These are phyloP conservation scores for Inga leiocalycina DNA, from an alignment of 306 rosid genomes.

Conservation along the genomic window DNA sequence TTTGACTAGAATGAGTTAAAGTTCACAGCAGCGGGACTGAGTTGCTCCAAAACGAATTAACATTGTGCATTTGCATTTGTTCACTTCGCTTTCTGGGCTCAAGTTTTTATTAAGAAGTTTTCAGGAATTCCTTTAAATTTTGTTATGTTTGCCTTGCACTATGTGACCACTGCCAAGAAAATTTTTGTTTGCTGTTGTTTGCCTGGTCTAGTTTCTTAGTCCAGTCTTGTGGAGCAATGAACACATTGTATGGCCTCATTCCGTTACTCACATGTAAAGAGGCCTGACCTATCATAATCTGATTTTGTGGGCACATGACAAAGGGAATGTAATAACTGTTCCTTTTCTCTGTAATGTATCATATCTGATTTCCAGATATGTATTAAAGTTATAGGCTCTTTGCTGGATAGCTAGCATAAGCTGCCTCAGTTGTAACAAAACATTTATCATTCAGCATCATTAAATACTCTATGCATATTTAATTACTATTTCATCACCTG, in stretches of 20 bases:
- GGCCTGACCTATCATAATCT: not conserved
- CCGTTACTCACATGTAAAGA: not conserved
- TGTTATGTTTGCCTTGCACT: not conserved
- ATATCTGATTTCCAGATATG: conserved; percentile 1
- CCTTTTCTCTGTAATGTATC: not conserved
- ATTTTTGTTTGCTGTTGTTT: not conserved
- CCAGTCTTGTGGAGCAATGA: not conserved
- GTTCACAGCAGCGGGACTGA: not conserved
- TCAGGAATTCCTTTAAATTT: not conserved
- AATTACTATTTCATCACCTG: not conserved
- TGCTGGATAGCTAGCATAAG: conserved; percentile 3
- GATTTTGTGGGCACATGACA: not conserved
- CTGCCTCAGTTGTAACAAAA: not conserved
- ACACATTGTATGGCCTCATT: not conserved
- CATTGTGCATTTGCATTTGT: not conserved
- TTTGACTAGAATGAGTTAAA: not conserved
- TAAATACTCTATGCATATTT: not conserved
- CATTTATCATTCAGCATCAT: not conserved
- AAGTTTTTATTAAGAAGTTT: not conserved
- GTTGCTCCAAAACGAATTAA: not conserved
- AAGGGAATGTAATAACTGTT: not conserved
- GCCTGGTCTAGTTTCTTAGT: not conserved
- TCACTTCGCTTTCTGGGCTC: not conserved
- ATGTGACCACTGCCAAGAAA: not conserved
- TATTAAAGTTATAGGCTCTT: not conserved